Base-by-base conservation (phyloP, 139 green algal genomes). In the Coelastrella sp. region DNA sequence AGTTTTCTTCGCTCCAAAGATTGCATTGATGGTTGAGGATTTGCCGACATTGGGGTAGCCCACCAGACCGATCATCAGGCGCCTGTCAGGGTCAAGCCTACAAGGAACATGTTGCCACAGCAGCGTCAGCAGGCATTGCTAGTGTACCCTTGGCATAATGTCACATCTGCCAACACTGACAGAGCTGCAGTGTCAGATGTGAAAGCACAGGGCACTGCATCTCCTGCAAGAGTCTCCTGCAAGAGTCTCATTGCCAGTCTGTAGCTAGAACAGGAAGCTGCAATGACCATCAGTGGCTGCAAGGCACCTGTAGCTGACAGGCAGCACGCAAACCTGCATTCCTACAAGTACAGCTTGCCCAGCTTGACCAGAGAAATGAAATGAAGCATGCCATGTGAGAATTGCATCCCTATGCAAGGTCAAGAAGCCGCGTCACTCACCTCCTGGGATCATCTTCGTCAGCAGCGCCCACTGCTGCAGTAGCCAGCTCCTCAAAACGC, bases 31-130 rank as follows among this genome's bases (percentile, higher is more conserved):
- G 78, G 96, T 98, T 24, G 93, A 96, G 7, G 93, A 96, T 89
- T 96, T 98, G 95, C 98, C 98, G n/a, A 99, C 98, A 94, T 99
- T 99, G 78, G 98, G 98, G 91, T 99, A 99, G 78, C 98, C 98
- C 7, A 99, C 98, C 68, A 99, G 91, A 12, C 97, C 97, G 27
- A 99, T 96, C 87, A 97, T 95, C 63, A 97, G 82, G 8, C 94
- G 92, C 7, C 92, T 78, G 10, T 93, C 87, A 20, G 63, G 25
- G 58, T 92, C 90, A 6, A n/a, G 7, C 20, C 35, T 59, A 6
- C 85, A 59, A 6, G n/a, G 15, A 25, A 70, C 5, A 17, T 70
- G 5, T 6, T 0, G 4, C 61, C 11, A 14, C 63, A 22, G 63
- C 63, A 72, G 63, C 63, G 15, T 14, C 63, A 72, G 63, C 63